Base-by-base conservation (phyloP, 257 asterid species). In the Capsicum pubescens region DNA sequence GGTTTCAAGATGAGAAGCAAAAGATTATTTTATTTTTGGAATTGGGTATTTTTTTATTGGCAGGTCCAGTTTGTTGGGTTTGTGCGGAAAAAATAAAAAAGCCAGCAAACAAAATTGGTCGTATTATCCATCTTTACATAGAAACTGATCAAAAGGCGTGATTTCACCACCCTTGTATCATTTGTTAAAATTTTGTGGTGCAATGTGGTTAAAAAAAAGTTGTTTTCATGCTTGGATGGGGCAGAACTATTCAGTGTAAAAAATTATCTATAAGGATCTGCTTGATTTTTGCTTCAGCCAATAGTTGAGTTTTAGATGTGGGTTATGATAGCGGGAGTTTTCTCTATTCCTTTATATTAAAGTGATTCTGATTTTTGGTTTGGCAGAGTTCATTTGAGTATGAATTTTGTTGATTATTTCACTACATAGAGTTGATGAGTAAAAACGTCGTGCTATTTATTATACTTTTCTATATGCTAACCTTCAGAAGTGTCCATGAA, bases 221-320 rank as follows among this genome's bases (percentile, higher is more conserved):
- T 74, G 81, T 52, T 74, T 50, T 17, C 61, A 50, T 21, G 81
- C 61, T 50, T 74, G 17, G 46, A 21, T 50, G 36, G 46, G 80
- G 19, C 21, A 15, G 81, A 50, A 21, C 7, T 21, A 50, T 32
- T 55, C 81, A 74, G 42, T 13, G 46, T 61, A 50, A 46, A 54
- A 50, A 50, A 50, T 35, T 74, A 74, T 74, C 81, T 21, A 13
- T 21, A 21, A 50, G 4, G 61, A 74, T 74, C 7, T 50, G 14
- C 21, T 50, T 74, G 61, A 74, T 50, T 36, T 69, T 74, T 50
- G 46, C 46, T 74, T 74, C 81, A 48, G 80, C 61, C 81, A 74
- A 50, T 50, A 19, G 11, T 21, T 14, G 81, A 74, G 59, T 74
- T 69, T 72, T 50, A 9, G 61, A 44, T 4, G 44, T 74, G 61